Percentiles rank a stretch among this genome's conserved stretches.
Conservation (phyloP, 73 alveolate species). For the Paramecium sexaurelia region DNA sequence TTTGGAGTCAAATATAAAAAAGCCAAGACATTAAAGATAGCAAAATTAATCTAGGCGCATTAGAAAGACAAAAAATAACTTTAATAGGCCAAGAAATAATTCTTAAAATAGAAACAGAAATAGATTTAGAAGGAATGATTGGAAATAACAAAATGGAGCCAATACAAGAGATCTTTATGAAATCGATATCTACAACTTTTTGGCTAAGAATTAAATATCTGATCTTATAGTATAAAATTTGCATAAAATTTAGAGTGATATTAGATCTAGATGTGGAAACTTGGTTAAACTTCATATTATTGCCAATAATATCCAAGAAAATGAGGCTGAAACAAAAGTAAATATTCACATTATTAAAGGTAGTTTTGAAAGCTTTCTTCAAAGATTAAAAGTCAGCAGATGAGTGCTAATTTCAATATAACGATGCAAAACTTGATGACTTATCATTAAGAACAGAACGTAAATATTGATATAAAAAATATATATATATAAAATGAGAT, state of each 20-base stretch:
- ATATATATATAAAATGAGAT: neutral
- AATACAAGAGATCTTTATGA: neutral
- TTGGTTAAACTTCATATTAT: conserved; percentile 1
- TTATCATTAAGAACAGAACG: neutral
- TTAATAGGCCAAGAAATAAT: neutral
- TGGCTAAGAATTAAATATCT: conserved; percentile 17
- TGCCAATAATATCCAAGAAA: neutral
- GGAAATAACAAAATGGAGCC: neutral
- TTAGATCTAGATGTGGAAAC: neutral
- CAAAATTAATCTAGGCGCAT: neutral
- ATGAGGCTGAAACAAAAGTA: conserved; percentile 13
- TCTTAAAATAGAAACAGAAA: neutral
- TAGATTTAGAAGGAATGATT: neutral
- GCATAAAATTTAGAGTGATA: neutral
- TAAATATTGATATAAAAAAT: conserved; percentile 13
- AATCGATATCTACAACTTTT: neutral
- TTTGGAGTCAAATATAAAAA: neutral
- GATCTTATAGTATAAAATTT: neutral
- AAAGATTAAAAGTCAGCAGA: conserved; percentile 25
- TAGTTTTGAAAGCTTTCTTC: neutral
- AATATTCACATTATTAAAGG: neutral
- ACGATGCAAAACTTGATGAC: conserved; percentile 13
- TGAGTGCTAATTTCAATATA: neutral
- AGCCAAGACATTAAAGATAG: neutral
- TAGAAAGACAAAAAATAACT: neutral